Evolutionary conservation across 164 flowering plant species (phyloP), one percentile per base, ranked within the genome.

Genomic region (Magnolia changhungtana): DNA sequence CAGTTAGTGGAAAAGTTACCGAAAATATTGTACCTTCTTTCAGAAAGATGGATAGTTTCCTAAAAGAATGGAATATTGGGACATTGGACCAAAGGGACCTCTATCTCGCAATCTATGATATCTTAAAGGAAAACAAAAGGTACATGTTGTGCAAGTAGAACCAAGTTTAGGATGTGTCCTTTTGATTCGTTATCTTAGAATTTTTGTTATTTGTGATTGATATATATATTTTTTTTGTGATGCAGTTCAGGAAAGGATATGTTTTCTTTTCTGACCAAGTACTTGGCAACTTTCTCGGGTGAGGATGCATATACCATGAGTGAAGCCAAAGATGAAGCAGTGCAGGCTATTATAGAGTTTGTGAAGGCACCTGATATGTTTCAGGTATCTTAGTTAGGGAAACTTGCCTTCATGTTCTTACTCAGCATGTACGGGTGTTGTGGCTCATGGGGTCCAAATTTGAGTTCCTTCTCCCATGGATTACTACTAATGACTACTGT

Each of bases 291-390:
- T n/a, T 96, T 94, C 84, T 90, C 92, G 37, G 87, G 84, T 73
- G 97, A 92, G 78, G 98, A 94, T 86, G 87, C 85, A 65, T 37
- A 83, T 74, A 75, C 83, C 19, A 75, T 94, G 86, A 79, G 77
- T 87, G 95, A 96, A 80, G 95, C 97, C 76, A 94, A 91, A 83
- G 98, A 89, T 76, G 98, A 90, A 83, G 98, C 98, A 67, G 97
- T 87, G 20, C 88, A 79, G 31, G 86, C 98, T 63, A 84, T 94
- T 64, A 76, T 94, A 37, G 99, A 92, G 72, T 94, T 96, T 86
- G 92, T 96, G 74, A 94, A 87, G 88, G 87, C 94, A 37, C 90
- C 98, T 49, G 96, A 92, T 74, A 83, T 88, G 86, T 94, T 91
- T 83, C 96, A 94, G 98, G 99, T 94, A 89, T 68, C 21, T 64